Conservation (phyloP, 106 monocot species). For the Acanthochlamys bracteata region DNA sequence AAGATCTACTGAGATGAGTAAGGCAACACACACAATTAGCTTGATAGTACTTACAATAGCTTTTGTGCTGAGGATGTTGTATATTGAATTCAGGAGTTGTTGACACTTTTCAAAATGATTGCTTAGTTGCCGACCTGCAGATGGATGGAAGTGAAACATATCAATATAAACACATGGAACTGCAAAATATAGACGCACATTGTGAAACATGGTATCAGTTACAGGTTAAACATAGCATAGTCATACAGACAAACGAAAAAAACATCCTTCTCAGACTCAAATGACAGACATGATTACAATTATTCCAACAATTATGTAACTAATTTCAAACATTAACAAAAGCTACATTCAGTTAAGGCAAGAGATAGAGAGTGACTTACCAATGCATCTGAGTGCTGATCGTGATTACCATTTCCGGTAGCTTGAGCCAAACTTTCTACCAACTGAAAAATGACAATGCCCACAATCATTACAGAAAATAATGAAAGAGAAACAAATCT, state of each 20-base stretch:
- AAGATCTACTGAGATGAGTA: no score
- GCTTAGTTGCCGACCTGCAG: background rate
- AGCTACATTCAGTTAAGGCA: no score
- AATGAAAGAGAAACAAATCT: background rate
- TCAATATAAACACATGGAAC: background rate
- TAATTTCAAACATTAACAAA: no score
- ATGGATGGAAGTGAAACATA: background rate
- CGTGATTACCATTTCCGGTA: conserved; percentile 60
- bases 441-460: conserved; percentile 27
- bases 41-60: no score
- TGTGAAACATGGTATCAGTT: no score
- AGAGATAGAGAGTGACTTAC: conserved; percentile 21
- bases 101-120: background rate
- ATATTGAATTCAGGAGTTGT: background rate
- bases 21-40: no score
- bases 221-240: no score
- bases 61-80: background rate
- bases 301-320: no score
- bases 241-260: no score
- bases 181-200: no score
- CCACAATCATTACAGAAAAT: background rate
- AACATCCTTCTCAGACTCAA: no score
- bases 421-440: conserved; percentile 66
- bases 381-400: conserved; percentile 68
- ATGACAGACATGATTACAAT: no score